Base-by-base conservation (phyloP, 306 rosid species). In the Trifolium repens region DNA sequence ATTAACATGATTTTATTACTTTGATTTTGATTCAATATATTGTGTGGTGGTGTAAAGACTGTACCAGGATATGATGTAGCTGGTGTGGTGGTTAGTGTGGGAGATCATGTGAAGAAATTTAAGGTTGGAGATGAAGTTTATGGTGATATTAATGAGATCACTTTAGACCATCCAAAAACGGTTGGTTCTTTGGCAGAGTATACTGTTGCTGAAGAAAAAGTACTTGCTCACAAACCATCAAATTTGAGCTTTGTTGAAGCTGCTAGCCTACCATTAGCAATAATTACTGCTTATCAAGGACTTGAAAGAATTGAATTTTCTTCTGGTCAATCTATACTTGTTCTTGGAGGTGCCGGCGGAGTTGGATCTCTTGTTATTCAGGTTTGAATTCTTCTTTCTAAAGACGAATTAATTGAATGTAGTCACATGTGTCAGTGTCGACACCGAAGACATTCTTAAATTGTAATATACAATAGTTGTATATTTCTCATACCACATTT, bases 341-440 rank as follows among this genome's bases (percentile, higher is more conserved):
- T 91, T 79, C 76, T 91, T 15, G 92, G 92, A 4, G 96, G 93
- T 50, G 90, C 89, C 14, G 94, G 93, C 4, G 93, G 92, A 53
- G 89, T 89, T 37, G 96, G 96, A 75, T 67, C 92, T 43, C 80
- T 37, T 5, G 42, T 72, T 66, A 79, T 89, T 69, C 92, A 89
- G 89, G 92, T 91, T 35, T 66, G 5, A 14, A 11, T 60, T 30
- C 19, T 32, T 60, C 5, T 32, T 2, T 60, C 40, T 30, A 32
- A 60, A 60, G 1, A 12, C 3, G 9, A 37, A 37, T 6, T 37
- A 37, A 37, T 37, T 37, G 42, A 37, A 37, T 37, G 42, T 37
- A 37, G 42, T 37, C 9, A 37, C 42, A 37, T 37, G 2, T 37
- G 42, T 37, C 42, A 37, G 42, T 7, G 42, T 37, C 9, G 42